phyloP scores from a whole-genome alignment of 306 rosid genomes.

The Lagenaria siceraria region DNA sequence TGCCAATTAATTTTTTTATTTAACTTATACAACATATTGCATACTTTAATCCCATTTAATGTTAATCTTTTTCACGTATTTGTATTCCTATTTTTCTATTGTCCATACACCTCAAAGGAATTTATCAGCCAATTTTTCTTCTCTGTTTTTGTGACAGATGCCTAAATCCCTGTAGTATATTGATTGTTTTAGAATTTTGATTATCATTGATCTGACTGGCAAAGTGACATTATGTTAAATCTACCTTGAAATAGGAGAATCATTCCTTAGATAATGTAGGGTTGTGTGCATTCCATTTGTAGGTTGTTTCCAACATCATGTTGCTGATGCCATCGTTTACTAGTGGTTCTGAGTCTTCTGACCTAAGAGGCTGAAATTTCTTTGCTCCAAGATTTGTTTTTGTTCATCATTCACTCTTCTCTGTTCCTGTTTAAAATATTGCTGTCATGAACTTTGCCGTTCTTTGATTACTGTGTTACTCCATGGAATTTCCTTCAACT shows the following conservation, averaged over 20 bases:
- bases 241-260: not conserved
- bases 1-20: not conserved
- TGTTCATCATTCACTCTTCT: not conserved
- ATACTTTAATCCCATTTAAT: not conserved
- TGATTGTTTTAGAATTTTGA: not conserved
- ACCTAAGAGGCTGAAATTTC: not conserved
- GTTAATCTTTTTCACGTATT: not conserved
- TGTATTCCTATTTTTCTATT: not conserved
- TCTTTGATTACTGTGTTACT: not conserved
- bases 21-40: not conserved
- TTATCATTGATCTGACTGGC: not conserved
- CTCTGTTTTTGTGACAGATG: not conserved
- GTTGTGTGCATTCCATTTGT: not conserved
- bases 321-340: not conserved
- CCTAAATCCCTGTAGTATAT: not conserved
- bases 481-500: not conserved
- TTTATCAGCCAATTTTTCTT: not conserved
- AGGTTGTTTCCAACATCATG: not conserved
- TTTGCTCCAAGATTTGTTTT: not conserved
- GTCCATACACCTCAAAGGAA: not conserved
- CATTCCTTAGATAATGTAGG: not conserved
- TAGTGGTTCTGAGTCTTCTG: slow-evolving; percentile 2
- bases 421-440: not conserved
- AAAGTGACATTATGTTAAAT: not conserved
- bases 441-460: not conserved